Evolutionary conservation across 768 basidiomycete genomes (phyloP), one percentile per base, ranked within the genome.

Genomic region (Neoboletus subvelutipes): DNA sequence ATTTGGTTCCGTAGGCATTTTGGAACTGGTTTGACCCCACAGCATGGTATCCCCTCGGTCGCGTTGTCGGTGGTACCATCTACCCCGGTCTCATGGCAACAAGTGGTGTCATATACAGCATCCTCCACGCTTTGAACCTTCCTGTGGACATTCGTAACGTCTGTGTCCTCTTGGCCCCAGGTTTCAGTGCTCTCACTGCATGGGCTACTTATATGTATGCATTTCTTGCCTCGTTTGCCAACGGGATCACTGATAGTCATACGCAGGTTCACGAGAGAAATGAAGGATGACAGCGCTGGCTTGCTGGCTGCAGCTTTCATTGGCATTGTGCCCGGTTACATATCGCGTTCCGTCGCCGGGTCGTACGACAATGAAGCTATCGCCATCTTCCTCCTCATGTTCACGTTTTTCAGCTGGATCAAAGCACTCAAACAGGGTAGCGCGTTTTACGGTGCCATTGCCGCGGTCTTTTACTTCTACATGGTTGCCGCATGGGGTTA

Each of bases 11-110:
- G 8, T 60, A 97, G 94, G 96, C 91, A 86, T 98, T 99, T 77
- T 99, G 97, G 97, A 99, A 99, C 70, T 99, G 97, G 97, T 99
- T 99, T 71, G 97, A 99, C 75, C 95, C 95, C 22, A 97, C 96
- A 4, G 96, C 96, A 64, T 99, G 97, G 97, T 98, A 99, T 67
- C 97, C 97, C 12, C 85, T 99, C 0, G 97, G 97, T 45, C 93
- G 97, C 66, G 94, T 97, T 49, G 97, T 98, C 43, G 97, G 97
- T 51, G 96, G 96, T 50, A 99, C 97, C 15, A 91, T 99, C 66
- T 99, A 98, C 70, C 97, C 97, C 18, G 97, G 97, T 59, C 78
- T 98, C 39, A 99, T 98, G 97, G 93, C 92, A 28, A 99, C 97
- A 24, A 93, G 93, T 63, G 97, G 96, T 51, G 86, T 98, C 65